These are phyloP conservation scores for Rhizopogon vulgaris DNA, from an alignment of 768 basidiomycete species.

Conservation along the genomic window DNA sequence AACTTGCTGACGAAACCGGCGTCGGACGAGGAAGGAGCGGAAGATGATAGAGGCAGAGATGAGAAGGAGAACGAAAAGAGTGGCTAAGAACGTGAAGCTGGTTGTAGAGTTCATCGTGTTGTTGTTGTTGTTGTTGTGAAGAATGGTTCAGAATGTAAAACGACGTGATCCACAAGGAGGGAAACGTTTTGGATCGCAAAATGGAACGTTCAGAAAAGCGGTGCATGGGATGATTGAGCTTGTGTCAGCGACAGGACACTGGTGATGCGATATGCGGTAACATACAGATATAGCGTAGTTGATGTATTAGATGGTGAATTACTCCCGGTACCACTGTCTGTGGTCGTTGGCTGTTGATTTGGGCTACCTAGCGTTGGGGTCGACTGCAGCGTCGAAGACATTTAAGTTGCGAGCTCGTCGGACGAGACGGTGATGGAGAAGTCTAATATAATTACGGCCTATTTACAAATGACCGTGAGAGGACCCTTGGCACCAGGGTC, in stretches of 20 bases:
- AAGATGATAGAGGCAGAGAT: conserved; percentile 60
- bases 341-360: not conserved
- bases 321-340: not conserved
- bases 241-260: conserved; percentile 5
- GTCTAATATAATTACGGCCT: not conserved
- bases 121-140: not conserved
- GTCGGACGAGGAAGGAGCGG: conserved; percentile 55
- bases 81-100: conserved; percentile 70
- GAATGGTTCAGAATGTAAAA: not conserved
- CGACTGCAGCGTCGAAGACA: conserved; percentile 5
- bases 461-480: not conserved
- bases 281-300: conserved; percentile 25
- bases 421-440: no score
- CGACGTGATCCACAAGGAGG: not conserved
- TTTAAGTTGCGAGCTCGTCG: not conserved
- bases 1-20: conserved; percentile 48
- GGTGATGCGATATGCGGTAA: conserved; percentile 10
- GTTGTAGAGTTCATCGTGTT: conserved; percentile 6
- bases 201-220: not conserved
- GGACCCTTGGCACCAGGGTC: not conserved
- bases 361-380: not conserved
- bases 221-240: not conserved
- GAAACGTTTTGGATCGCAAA: not conserved
- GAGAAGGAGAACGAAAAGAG: conserved; percentile 59
- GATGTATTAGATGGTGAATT: conserved; percentile 7